These are phyloP conservation scores for Mitragyna speciosa DNA, from an alignment of 257 asterid species.

Conservation along the genomic window DNA sequence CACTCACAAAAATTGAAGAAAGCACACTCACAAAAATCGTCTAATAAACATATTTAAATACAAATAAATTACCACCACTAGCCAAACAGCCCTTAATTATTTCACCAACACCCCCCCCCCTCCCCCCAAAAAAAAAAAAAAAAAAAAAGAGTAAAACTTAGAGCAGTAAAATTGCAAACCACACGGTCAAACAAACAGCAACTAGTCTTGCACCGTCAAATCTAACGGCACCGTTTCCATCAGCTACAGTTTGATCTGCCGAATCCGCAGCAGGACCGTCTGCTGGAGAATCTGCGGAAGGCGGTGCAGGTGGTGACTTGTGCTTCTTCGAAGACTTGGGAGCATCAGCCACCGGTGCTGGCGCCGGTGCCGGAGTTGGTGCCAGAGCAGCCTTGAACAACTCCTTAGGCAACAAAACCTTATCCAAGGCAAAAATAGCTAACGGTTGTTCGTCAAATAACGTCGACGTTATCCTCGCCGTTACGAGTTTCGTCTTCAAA, in stretches of 20 bases:
- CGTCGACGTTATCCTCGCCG: slow-evolving; percentile 49
- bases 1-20: background rate
- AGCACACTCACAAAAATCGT: background rate
- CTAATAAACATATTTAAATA: background rate
- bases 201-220: slow-evolving; percentile 27
- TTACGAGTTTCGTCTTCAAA: slow-evolving; percentile 41
- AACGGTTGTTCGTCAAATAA: slow-evolving; percentile 51
- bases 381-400: slow-evolving; percentile 37
- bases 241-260: slow-evolving; percentile 48
- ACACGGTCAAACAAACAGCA: slow-evolving; percentile 31
- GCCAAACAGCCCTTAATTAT: slow-evolving; percentile 21
- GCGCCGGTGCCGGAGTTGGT: slow-evolving; percentile 56
- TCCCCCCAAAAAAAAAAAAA: slow-evolving; percentile 4
- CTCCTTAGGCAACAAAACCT: slow-evolving; percentile 54
- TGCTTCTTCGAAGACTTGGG: slow-evolving; percentile 42
- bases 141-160: background rate
- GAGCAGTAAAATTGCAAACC: slow-evolving; percentile 24
- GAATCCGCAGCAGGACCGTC: slow-evolving; percentile 44
- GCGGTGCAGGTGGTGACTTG: slow-evolving; percentile 50
- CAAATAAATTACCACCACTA: slow-evolving; percentile 12
- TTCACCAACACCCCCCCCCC: too few relatives aligned
- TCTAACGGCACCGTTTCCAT: slow-evolving; percentile 33
- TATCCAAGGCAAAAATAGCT: slow-evolving; percentile 41
- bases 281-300: slow-evolving; percentile 44
- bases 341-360: slow-evolving; percentile 40